phyloP scores from a whole-genome alignment of 2,329 filamentous ascomycete species.

The Colletotrichum phormii region DNA sequence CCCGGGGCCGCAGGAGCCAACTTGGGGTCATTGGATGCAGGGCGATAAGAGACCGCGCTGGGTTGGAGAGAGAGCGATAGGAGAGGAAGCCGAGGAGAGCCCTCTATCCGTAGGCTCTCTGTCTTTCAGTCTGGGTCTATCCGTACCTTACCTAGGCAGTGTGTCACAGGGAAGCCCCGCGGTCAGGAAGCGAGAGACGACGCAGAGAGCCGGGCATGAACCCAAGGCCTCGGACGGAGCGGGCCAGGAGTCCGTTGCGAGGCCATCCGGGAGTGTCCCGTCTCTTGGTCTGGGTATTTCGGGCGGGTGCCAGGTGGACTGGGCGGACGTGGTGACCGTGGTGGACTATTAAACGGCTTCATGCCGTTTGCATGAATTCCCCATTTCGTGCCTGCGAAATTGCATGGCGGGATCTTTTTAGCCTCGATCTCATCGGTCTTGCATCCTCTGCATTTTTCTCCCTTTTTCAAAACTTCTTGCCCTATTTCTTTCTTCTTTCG shows the following conservation, averaged over 20 bases:
- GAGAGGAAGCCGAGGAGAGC: conserved; percentile 2
- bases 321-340: background rate
- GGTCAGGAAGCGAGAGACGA: background rate
- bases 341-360: conserved; percentile 18
- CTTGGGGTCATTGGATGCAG: background rate
- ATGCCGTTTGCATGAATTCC: conserved; percentile 32
- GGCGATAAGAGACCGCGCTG: conserved; percentile 15
- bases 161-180: conserved; percentile 2
- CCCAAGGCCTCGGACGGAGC: conserved; percentile 15
- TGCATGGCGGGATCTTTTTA: background rate
- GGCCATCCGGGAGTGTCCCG: conserved; percentile 12
- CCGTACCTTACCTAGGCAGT: background rate
- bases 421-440: background rate
- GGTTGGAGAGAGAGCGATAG: background rate
- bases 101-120: background rate
- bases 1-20: background rate
- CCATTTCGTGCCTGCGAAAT: conserved; percentile 12
- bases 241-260: conserved; percentile 30
- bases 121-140: no score
- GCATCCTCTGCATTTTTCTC: background rate
- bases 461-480: no score
- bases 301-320: background rate
- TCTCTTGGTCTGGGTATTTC: background rate
- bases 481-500: no score
- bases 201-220: background rate